A percentile compares a stretch with the other conserved stretches of the same genome.
Evolutionary conservation across 2,329 filamentous ascomycete species (phyloP).

Genomic region (Neonectria faginata): DNA sequence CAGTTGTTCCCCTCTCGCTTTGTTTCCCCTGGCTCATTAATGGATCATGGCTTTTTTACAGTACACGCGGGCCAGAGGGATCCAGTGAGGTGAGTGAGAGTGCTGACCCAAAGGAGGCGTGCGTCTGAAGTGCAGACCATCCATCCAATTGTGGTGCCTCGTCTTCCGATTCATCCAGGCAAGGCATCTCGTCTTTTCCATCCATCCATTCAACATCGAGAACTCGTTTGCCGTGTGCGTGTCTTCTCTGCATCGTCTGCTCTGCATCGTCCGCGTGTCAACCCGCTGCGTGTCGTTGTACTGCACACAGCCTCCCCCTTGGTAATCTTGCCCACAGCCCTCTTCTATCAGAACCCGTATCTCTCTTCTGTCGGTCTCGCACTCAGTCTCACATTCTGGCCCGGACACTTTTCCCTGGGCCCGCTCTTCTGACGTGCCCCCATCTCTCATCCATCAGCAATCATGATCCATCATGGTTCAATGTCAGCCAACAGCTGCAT

Average conservation of each 20-base stretch:
- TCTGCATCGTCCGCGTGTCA: background rate
- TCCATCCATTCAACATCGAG: background rate
- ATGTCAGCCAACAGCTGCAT: slow-evolving; percentile 2
- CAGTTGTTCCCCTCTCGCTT: background rate
- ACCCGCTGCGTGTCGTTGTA: background rate
- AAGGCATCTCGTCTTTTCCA: background rate
- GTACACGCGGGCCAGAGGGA: background rate
- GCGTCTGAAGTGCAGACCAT: background rate
- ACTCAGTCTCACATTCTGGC: background rate
- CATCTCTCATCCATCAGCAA: background rate
- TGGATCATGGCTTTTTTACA: background rate
- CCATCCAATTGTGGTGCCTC: background rate
- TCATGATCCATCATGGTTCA: background rate
- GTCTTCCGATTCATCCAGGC: background rate
- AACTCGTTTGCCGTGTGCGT: background rate
- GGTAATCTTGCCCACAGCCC: background rate
- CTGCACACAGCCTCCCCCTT: background rate
- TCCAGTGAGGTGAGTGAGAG: background rate
- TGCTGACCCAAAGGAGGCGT: background rate
- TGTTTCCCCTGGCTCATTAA: background rate
- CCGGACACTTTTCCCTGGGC: background rate
- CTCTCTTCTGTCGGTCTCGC: background rate
- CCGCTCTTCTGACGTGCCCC: background rate
- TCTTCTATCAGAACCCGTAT: background rate
- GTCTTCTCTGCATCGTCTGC: no score